Evolutionary conservation across 805 yeast genomes (phyloP), one percentile per base, ranked within the genome.

Genomic region (Ogataea polymorpha): DNA sequence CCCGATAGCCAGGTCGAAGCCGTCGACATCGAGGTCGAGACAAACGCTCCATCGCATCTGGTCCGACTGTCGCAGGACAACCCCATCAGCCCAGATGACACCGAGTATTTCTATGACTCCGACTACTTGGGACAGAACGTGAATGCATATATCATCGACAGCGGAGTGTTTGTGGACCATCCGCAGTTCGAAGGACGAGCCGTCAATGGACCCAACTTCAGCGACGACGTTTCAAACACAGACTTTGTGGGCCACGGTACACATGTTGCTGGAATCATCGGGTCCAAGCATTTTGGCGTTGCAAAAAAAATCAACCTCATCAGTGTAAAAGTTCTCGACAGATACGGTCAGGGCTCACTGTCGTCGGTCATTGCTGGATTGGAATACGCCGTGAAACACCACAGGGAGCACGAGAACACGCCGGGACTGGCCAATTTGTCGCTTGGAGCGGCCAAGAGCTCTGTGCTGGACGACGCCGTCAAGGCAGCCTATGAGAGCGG

Each of bases 211-310:
- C 71, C 67, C 6, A 86, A 82, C 53, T 76, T 80, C 43, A 80
- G 87, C 0, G 67, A 66, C 2, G 82, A 77, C 49, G 77, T 79
- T 1, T 55, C 68, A 1, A 87, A 86, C 6, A 42, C 53, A 4
- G 96, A 90, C 58, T 65, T 65, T 8, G 81, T 82, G 51, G 96
- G 96, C 0, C 97, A 89, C 60, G 97, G 96, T 0, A 87, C 96
- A 1, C 96, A 89, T 62, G 95, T 90, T 35, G 96, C 96, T 0
- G 96, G 96, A 3, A 67, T 87, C 10, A 74, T 87, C 41, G 96
- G 91, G 0, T 86, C 96, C 2, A 70, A 65, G 39, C 77, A 80
- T 2, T 89, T 69, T 65, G 97, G 97, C 6, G 93, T 87, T 3
- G 87, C 96, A 13, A 89, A 90, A 59, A 62, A 74, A 29, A 77